Conservation (phyloP, 2,329 filamentous ascomycete genomes). For the Aaosphaeria arxii region DNA sequence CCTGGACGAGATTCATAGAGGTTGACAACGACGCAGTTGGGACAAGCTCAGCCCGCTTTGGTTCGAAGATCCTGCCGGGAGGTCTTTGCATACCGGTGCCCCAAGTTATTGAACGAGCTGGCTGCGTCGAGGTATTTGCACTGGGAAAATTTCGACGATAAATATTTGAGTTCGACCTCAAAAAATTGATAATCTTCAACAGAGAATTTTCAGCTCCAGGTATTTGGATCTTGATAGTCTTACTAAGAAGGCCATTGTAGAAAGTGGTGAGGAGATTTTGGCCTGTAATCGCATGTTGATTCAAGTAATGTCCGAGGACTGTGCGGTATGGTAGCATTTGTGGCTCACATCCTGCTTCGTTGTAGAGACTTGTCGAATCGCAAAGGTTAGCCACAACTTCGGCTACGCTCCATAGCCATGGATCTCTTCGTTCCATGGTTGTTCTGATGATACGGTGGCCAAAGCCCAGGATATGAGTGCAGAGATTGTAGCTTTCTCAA, state of each 20-base stretch:
- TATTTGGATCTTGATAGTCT: slow-evolving; percentile 57
- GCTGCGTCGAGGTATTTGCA: too few species aligned
- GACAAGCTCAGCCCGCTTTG: too few species aligned
- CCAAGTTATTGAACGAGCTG: too few species aligned
- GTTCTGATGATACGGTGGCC: too few species aligned
- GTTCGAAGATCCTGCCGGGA: too few species aligned
- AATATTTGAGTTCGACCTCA: slow-evolving; percentile 38
- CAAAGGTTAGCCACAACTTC: slow-evolving; percentile 67
- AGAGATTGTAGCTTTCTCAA: too few species aligned
- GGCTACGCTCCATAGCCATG: slow-evolving; percentile 70
- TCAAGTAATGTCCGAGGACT: slow-evolving; percentile 54
- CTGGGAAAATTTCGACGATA: too few species aligned
- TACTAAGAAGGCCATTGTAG: slow-evolving; percentile 45
- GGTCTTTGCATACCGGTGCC: too few species aligned
- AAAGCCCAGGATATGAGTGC: too few species aligned
- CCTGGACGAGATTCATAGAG: too few species aligned
- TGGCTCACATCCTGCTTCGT: slow-evolving; percentile 40
- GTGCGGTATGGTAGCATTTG: slow-evolving; percentile 47
- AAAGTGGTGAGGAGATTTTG: slow-evolving; percentile 60
- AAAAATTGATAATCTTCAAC: slow-evolving; percentile 54
- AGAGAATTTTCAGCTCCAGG: slow-evolving; percentile 60
- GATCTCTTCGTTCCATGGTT: slow-evolving; percentile 49
- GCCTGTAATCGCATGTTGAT: slow-evolving; percentile 64
- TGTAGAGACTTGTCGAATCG: slow-evolving; percentile 44
- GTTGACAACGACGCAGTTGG: too few species aligned